Conservation (phyloP, 805 yeast species). For the Saturnispora hagleri region DNA sequence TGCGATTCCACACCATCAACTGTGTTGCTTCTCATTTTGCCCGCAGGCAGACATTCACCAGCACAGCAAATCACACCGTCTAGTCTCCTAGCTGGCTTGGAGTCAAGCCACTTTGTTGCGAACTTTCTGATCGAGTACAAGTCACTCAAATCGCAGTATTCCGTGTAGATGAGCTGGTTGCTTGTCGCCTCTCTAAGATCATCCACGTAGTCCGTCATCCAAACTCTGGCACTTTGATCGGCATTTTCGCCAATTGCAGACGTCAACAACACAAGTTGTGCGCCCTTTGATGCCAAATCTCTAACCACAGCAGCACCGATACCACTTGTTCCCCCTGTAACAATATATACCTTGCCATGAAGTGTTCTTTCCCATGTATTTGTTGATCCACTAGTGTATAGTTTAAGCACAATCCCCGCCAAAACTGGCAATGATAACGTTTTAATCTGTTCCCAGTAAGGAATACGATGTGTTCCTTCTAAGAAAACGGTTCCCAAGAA, state of each 20-base stretch:
- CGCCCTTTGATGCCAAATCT: constrained; percentile 74
- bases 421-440: constrained; percentile 47
- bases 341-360: constrained; percentile 77
- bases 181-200: constrained; percentile 63
- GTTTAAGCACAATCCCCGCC: constrained; percentile 44
- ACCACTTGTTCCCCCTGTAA: constrained; percentile 94
- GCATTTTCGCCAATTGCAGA: constrained; percentile 40
- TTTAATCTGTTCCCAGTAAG: constrained; percentile 59
- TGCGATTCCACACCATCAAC: constrained; percentile 83
- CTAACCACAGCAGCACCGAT: constrained; percentile 69
- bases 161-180: constrained; percentile 81
- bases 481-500: constrained; percentile 57
- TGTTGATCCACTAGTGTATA: constrained; percentile 66
- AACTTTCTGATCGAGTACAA: constrained; percentile 73
- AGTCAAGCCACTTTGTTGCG: constrained; percentile 92
- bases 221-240: constrained; percentile 30
- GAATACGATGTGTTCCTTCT: constrained; percentile 70
- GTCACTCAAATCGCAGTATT: constrained; percentile 71
- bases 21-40: constrained; percentile 53
- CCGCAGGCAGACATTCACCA: constrained; percentile 68
- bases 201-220: constrained; percentile 73
- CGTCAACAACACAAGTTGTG: constrained; percentile 72
- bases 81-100: constrained; percentile 78
- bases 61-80: constrained; percentile 90
- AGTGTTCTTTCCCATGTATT: constrained; percentile 91